Base-by-base conservation (phyloP, 768 basidiomycete genomes). In the Neoboletus brunneissimus region DNA sequence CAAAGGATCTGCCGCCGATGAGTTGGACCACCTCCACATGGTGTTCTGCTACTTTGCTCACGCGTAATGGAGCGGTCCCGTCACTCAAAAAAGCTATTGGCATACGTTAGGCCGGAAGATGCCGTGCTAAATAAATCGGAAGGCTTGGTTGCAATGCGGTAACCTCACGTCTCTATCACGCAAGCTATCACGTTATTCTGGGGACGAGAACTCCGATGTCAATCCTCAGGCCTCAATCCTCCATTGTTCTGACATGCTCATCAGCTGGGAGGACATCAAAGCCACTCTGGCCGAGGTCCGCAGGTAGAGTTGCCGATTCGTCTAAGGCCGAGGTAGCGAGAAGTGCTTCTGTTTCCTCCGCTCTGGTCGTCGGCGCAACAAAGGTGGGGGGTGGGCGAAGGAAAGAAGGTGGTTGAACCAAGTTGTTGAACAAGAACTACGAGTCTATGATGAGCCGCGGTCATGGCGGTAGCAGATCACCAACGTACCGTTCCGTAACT, bases 391-490 rank as follows among this genome's bases (percentile, higher is more conserved):
- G 66, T 35, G 84, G 81, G 10, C 77, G 76, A 42, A 91, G 79
- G 67, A 81, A 80, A 5, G 84, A 76, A 9, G 91, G 90, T 12
- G 75, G 69, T 27, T 74, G 72, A 54, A 96, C 80, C 31, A 97
- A 79, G 65, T 88, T 86, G 75, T 97, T 97, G 78, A 95, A 98
- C 41, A 94, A 77, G 79, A 96, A 95, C 81, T 91, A 64, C 32
- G 66, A 48, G 44, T 35, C 11, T 35, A 50, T 40, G 41, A 53
- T 63, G 22, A 67, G 54, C 29, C 40, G 29, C 29, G 29, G 35
- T 53, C 40, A 50, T 22, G 50, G 46, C 32, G 23, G 47, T 45
- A 53, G 46, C 52, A 63, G 51, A 51, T 31, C 5, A 54, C 49
- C 18, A 20, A 73, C 77, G 69, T 60, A 91, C 89, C 67, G 93